These are phyloP conservation scores for Santalum album DNA, from an alignment of 164 flowering plant species.

Conservation along the genomic window DNA sequence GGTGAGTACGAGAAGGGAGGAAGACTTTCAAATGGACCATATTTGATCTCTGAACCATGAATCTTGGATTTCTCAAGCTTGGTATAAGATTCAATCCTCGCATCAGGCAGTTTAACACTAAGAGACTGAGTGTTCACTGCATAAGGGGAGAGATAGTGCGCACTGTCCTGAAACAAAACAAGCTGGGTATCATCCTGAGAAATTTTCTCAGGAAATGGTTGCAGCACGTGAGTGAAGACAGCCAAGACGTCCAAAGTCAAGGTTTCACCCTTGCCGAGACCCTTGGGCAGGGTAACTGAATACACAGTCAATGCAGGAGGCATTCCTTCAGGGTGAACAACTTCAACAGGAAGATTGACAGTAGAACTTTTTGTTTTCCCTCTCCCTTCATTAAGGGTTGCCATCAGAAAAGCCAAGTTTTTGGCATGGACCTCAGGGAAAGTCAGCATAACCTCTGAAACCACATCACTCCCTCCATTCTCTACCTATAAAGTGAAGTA, in stretches of 20 bases:
- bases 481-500: conserved; percentile 40
- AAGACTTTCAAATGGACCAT: conserved; percentile 75
- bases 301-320: conserved; percentile 59
- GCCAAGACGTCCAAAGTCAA: conserved; percentile 56
- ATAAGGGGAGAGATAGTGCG: conserved; percentile 74
- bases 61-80: conserved; percentile 56
- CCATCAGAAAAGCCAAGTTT: conserved; percentile 50
- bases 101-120: conserved; percentile 52
- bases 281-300: conserved; percentile 58
- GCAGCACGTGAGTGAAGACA: conserved; percentile 54
- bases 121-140: conserved; percentile 58
- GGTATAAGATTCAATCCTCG: conserved; percentile 78
- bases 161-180: conserved; percentile 70
- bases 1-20: conserved; percentile 65
- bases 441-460: conserved; percentile 55
- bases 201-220: conserved; percentile 84
- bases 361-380: conserved; percentile 48
- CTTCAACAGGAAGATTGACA: conserved; percentile 30
- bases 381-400: conserved; percentile 44
- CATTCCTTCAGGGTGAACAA: conserved; percentile 42
- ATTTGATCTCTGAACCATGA: conserved; percentile 79
- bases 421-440: conserved; percentile 61
- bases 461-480: conserved; percentile 47
- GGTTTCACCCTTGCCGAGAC: conserved; percentile 48
- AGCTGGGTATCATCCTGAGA: conserved; percentile 81